Conservation (phyloP, 2,329 filamentous ascomycete species). For the Trichoderma sp. region DNA sequence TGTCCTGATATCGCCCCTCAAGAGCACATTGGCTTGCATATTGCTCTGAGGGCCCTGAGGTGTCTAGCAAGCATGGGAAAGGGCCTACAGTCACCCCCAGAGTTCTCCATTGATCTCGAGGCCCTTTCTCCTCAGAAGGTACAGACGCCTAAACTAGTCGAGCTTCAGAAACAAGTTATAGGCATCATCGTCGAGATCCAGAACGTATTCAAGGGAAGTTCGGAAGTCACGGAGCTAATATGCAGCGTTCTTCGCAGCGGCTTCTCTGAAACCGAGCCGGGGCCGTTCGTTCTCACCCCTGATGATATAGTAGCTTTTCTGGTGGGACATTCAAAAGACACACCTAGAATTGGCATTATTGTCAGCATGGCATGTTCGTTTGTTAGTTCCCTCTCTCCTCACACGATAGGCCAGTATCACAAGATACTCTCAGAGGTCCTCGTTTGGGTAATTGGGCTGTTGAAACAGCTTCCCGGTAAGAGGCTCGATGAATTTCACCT, state of each 20-base stretch:
- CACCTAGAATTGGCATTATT: constrained; percentile 64
- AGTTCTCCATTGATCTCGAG: constrained; percentile 67
- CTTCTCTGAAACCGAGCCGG: constrained; percentile 70
- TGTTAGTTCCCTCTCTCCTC: constrained; percentile 55
- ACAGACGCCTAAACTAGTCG: constrained; percentile 20
- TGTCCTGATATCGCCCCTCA: constrained; percentile 34
- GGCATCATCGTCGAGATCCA: constrained; percentile 47
- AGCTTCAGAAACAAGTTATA: constrained; percentile 47
- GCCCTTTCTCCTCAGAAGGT: constrained; percentile 33
- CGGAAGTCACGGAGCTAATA: constrained; percentile 68
- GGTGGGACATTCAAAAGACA: constrained; percentile 54
- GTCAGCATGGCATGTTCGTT: constrained; percentile 72
- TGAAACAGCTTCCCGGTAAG: constrained; percentile 60
- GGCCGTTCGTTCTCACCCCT: constrained; percentile 73
- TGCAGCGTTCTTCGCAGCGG: constrained; percentile 71
- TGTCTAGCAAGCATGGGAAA: constrained; percentile 70
- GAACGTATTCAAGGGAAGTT: constrained; percentile 52
- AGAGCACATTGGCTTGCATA: constrained; percentile 46
- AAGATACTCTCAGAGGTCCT: constrained; percentile 52
- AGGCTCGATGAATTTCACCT: not conserved
- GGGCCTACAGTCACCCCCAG: constrained; percentile 66
- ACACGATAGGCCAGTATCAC: constrained; percentile 43
- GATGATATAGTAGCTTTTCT: constrained; percentile 66
- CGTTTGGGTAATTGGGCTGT: constrained; percentile 59
- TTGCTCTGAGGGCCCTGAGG: constrained; percentile 56